phyloP scores from a whole-genome alignment of 768 basidiomycete species.

The Daedalea quercina region DNA sequence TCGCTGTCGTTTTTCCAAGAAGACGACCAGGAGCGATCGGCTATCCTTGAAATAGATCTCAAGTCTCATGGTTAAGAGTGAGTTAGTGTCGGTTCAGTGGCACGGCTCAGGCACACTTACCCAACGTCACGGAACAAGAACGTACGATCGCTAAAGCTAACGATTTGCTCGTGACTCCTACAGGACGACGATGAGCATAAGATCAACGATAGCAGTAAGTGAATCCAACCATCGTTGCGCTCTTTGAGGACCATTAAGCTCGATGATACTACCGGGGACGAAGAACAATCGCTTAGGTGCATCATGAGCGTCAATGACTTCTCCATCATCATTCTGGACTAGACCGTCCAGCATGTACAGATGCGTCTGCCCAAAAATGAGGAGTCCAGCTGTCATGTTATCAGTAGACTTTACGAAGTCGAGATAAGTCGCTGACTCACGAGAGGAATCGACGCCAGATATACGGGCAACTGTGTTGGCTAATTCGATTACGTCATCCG shows the following conservation, averaged over 20 bases:
- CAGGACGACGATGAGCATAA: background rate
- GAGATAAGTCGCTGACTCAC: conserved; percentile 37
- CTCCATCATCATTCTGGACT: conserved; percentile 80
- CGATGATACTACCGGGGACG: conserved; percentile 79
- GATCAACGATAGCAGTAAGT: background rate
- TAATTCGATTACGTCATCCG: conserved; percentile 85
- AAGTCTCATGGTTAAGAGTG: conserved; percentile 48
- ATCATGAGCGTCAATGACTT: conserved; percentile 82
- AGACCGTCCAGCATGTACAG: conserved; percentile 89
- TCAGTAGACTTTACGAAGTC: background rate
- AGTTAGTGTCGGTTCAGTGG: background rate
- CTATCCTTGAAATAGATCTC: conserved; percentile 94
- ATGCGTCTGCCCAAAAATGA: conserved; percentile 81
- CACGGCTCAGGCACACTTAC: conserved; percentile 37
- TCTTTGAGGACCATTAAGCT: conserved; percentile 70
- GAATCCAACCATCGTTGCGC: conserved; percentile 77
- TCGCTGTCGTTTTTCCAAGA: conserved; percentile 61
- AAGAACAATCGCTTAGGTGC: conserved; percentile 78
- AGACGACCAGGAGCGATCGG: conserved; percentile 79
- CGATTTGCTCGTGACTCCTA: conserved; percentile 77
- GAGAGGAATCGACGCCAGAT: conserved; percentile 87
- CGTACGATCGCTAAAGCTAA: conserved; percentile 70
- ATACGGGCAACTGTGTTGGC: conserved; percentile 83
- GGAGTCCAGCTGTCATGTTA: conserved; percentile 57
- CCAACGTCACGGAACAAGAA: conserved; percentile 91